phyloP scores from a whole-genome alignment of 805 yeast genomes.

The Teunomyces tritomae region DNA sequence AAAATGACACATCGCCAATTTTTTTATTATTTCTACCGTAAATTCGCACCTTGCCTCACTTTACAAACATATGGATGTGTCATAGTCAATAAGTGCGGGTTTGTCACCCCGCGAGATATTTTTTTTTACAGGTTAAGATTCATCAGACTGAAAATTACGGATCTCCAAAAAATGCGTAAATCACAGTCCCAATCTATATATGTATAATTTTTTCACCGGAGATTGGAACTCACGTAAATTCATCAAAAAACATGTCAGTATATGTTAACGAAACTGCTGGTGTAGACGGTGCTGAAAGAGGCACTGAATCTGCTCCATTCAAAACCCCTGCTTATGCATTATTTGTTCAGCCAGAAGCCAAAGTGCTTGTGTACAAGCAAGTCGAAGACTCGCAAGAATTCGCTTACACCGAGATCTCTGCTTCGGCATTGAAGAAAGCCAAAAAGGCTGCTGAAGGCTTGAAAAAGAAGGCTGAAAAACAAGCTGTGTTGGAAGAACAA shows the following conservation, averaged over 20 bases:
- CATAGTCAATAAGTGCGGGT: no score
- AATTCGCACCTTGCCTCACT: no score
- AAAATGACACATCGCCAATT: not conserved
- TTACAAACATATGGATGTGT: no score
- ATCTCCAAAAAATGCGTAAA: not conserved
- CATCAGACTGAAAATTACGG: not conserved
- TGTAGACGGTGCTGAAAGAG: slow-evolving; percentile 59
- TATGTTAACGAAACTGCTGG: slow-evolving; percentile 79
- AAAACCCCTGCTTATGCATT: slow-evolving; percentile 83
- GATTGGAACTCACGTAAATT: not conserved
- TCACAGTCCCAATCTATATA: not conserved
- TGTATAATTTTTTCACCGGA: not conserved
- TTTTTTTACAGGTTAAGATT: not conserved
- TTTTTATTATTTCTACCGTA: no score
- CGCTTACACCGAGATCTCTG: slow-evolving; percentile 72
- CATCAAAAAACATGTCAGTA: slow-evolving; percentile 32
- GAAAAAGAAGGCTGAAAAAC: slow-evolving; percentile 75
- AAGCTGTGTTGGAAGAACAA: slow-evolving; percentile 56
- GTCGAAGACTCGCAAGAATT: slow-evolving; percentile 51
- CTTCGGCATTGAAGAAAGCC: slow-evolving; percentile 93
- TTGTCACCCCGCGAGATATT: no score
- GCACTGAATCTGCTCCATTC: slow-evolving; percentile 69
- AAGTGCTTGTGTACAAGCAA: slow-evolving; percentile 59
- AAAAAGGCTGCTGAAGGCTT: slow-evolving; percentile 93
- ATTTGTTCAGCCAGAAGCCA: slow-evolving; percentile 49